Conservation (phyloP, 2,329 filamentous ascomycete genomes). For the Penicillium sp. region DNA sequence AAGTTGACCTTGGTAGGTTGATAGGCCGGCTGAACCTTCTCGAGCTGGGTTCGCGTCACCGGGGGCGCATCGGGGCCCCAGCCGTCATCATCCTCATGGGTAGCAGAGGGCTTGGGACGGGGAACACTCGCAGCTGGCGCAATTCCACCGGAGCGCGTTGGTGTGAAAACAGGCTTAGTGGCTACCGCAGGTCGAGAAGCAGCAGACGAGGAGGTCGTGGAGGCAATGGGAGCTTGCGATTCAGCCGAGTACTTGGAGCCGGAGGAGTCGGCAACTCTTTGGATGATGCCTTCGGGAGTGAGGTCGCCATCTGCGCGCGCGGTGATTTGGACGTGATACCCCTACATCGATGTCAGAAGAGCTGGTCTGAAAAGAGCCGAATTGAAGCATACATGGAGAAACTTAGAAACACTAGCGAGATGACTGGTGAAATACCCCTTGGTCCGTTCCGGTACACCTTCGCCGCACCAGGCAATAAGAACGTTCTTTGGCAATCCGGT, state of each 20-base stretch:
- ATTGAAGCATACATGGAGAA: slow-evolving; percentile 61
- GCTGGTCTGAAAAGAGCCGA: background rate
- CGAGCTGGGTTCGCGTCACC: slow-evolving; percentile 75
- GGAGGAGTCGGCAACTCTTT: slow-evolving; percentile 91
- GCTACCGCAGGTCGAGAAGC: slow-evolving; percentile 62
- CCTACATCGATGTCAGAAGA: slow-evolving; percentile 40
- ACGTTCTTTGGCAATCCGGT: slow-evolving; percentile 83
- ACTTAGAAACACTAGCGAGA: slow-evolving; percentile 77
- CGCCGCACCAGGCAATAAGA: slow-evolving; percentile 93
- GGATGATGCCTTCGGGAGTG: slow-evolving; percentile 77
- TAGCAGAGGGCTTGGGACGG: slow-evolving; percentile 46
- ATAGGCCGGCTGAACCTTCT: slow-evolving; percentile 90
- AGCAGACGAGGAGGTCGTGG: slow-evolving; percentile 35
- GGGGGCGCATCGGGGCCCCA: slow-evolving; percentile 95
- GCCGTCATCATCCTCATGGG: slow-evolving; percentile 70
- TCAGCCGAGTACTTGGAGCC: slow-evolving; percentile 86
- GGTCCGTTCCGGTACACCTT: slow-evolving; percentile 94
- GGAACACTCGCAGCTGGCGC: slow-evolving; percentile 61
- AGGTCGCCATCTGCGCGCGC: slow-evolving; percentile 87
- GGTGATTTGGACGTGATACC: slow-evolving; percentile 96
- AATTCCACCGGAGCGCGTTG: slow-evolving; percentile 55
- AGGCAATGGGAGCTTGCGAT: slow-evolving; percentile 46
- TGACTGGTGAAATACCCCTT: slow-evolving; percentile 99
- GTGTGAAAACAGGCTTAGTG: slow-evolving; percentile 88
- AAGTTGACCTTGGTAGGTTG: slow-evolving; percentile 95